phyloP scores from a whole-genome alignment of 2,329 filamentous ascomycete genomes.

The Hymenoscyphus fraxineus region DNA sequence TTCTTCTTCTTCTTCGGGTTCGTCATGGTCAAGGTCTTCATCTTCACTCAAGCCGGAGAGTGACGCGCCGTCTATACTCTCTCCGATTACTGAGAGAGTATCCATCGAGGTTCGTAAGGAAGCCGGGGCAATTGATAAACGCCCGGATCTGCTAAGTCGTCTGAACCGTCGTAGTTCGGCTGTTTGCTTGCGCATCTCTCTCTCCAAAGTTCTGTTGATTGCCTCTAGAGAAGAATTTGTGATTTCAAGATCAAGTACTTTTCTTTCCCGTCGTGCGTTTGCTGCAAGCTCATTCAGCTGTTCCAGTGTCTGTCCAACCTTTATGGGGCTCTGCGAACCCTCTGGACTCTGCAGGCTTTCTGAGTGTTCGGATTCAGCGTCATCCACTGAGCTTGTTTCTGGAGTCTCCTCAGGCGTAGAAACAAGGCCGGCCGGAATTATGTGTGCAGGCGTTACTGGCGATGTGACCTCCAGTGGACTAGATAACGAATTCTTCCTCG shows the following conservation, averaged over 20 bases:
- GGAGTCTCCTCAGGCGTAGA: constrained; percentile 26
- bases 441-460: constrained; percentile 22
- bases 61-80: constrained; percentile 29
- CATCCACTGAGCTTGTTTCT: constrained; percentile 12
- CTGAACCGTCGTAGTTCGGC: constrained; percentile 81
- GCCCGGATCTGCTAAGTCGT: constrained; percentile 77
- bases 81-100: constrained; percentile 43
- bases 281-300: constrained; percentile 72
- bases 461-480: constrained; percentile 18
- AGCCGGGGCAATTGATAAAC: constrained; percentile 58
- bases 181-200: constrained; percentile 86
- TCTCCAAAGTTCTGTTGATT: constrained; percentile 89
- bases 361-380: neutral
- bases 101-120: constrained; percentile 44
- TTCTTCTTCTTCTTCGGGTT: constrained; percentile 44
- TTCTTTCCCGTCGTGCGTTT: constrained; percentile 87
- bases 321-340: constrained; percentile 49
- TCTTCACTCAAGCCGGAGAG: constrained; percentile 52
- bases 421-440: constrained; percentile 21
- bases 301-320: constrained; percentile 51
- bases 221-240: constrained; percentile 92
- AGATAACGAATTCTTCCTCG: constrained; percentile 25
- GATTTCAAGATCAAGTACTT: constrained; percentile 94
- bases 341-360: constrained; percentile 11
- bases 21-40: constrained; percentile 34